Conservation (phyloP, 441 rosid species). For the Pelargonium citronellum region DNA sequence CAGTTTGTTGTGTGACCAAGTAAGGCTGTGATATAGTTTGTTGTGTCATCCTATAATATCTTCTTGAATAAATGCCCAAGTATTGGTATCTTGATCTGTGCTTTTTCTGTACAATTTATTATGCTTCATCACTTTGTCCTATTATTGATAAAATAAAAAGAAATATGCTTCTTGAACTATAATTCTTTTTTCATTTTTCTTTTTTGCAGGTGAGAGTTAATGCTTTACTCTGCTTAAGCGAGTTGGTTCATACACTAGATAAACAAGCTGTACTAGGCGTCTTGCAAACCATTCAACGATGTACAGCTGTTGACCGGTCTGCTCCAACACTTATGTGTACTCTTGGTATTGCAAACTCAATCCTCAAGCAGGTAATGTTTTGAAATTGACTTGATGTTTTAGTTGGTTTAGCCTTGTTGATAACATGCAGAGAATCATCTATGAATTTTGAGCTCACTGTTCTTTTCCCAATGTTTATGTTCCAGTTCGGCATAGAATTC, state of each 20-base stretch:
- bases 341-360: slow-evolving; percentile 79
- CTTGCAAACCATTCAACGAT: slow-evolving; percentile 80
- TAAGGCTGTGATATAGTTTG: too few relatives aligned
- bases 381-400: neutral
- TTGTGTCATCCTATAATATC: neutral
- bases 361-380: slow-evolving; percentile 73
- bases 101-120: neutral
- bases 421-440: slow-evolving; percentile 10
- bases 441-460: slow-evolving; percentile 18
- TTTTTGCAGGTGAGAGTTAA: slow-evolving; percentile 76
- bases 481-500: slow-evolving; percentile 78
- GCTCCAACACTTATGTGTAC: slow-evolving; percentile 97
- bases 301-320: slow-evolving; percentile 90
- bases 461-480: slow-evolving; percentile 19
- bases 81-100: neutral
- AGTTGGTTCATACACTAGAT: slow-evolving; percentile 66
- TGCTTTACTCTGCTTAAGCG: slow-evolving; percentile 85
- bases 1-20: too few relatives aligned
- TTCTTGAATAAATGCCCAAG: neutral
- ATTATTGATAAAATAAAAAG: neutral
- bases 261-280: slow-evolving; percentile 63
- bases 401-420: slow-evolving; percentile 12
- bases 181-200: neutral
- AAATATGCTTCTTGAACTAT: too few relatives aligned
- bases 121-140: neutral